A percentile compares a stretch with the other conserved stretches of the same genome.
These are phyloP conservation scores for Laburnicola sp. DNA, from an alignment of 2,329 filamentous ascomycete genomes.

Conservation along the genomic window DNA sequence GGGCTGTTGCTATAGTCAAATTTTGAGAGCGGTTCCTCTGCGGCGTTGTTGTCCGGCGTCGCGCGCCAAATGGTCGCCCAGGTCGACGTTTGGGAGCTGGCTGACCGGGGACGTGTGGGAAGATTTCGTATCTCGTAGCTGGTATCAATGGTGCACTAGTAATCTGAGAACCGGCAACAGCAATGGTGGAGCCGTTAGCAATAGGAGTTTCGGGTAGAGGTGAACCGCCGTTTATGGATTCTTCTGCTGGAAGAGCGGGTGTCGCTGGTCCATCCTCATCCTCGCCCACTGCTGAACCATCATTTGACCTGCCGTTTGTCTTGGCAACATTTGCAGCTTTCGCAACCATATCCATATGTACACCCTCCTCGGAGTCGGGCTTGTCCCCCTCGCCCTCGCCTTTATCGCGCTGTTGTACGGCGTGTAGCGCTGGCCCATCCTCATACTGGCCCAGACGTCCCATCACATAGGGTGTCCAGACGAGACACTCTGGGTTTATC, in stretches of 20 bases:
- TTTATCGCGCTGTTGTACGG: conserved; percentile 84
- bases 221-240: conserved; percentile 35
- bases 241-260: conserved; percentile 30
- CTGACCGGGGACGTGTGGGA: conserved; percentile 66
- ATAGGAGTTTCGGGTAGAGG: conserved; percentile 39
- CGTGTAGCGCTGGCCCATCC: conserved; percentile 76
- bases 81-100: conserved; percentile 40
- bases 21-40: conserved; percentile 33
- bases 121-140: conserved; percentile 74
- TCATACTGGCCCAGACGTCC: conserved; percentile 83
- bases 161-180: conserved; percentile 35
- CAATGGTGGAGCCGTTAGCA: conserved; percentile 34
- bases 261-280: conserved; percentile 19
- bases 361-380: conserved; percentile 49
- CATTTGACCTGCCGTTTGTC: conserved; percentile 25
- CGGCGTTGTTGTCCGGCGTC: conserved; percentile 43
- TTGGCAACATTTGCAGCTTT: conserved; percentile 17
- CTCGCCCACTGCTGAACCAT: conserved; percentile 15
- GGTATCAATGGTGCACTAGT: conserved; percentile 58
- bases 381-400: conserved; percentile 52
- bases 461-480: conserved; percentile 98
- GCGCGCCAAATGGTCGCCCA: conserved; percentile 44
- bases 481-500: conserved; percentile 76
- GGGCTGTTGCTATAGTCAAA: conserved; percentile 36
- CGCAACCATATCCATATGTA: conserved; percentile 42